These are phyloP conservation scores for Tulasnella sp. DNA, from an alignment of 768 basidiomycete genomes.

Conservation along the genomic window DNA sequence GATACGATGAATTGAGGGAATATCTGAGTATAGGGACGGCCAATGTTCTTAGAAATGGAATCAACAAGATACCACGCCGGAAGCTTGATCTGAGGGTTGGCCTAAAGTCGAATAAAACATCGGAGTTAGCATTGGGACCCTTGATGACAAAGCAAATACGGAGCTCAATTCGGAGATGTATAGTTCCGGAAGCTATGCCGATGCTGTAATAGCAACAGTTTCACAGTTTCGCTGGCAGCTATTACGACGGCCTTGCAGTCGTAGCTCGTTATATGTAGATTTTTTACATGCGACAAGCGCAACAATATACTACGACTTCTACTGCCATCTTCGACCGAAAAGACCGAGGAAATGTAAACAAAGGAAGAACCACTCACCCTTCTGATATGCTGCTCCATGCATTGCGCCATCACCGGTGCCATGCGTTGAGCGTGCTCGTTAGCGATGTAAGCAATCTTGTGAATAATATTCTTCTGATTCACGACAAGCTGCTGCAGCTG, in stretches of 20 bases:
- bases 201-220: too few species aligned
- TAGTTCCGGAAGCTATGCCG: too few species aligned
- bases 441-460: slow-evolving; percentile 82
- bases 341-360: neutral
- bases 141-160: slow-evolving; percentile 7
- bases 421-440: slow-evolving; percentile 63
- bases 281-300: too few species aligned
- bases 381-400: slow-evolving; percentile 72
- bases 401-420: slow-evolving; percentile 66
- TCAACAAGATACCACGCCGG: slow-evolving; percentile 92
- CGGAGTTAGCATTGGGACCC: slow-evolving; percentile 22
- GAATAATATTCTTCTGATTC: slow-evolving; percentile 92
- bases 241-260: too few species aligned
- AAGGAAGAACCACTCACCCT: slow-evolving; percentile 52
- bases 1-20: slow-evolving; percentile 73
- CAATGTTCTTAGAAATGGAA: slow-evolving; percentile 94
- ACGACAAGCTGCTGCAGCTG: slow-evolving; percentile 73
- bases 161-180: too few species aligned
- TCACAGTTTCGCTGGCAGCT: too few species aligned
- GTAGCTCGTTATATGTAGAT: too few species aligned
- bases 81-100: slow-evolving; percentile 77
- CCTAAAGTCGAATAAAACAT: slow-evolving; percentile 37
- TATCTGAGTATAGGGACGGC: slow-evolving; percentile 76
- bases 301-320: too few species aligned
- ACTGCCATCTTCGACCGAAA: too few species aligned